Percentiles rank a stretch among this genome's conserved stretches.
Evolutionary conservation across 2,329 filamentous ascomycete species (phyloP).

Genomic region (Chaetothyriales sp.): DNA sequence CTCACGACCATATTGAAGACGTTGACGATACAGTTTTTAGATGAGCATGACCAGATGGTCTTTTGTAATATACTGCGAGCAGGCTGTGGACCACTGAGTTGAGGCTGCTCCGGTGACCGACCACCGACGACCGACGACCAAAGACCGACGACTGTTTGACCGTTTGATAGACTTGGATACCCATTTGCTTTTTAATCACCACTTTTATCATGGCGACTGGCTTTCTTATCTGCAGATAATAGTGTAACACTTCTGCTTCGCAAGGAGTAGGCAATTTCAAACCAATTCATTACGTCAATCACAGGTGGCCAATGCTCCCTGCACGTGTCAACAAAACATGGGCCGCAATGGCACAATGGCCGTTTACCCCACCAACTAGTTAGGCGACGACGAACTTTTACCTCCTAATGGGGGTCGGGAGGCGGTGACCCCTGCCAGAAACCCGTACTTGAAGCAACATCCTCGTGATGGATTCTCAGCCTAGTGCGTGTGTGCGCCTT

Average conservation of each 20-base stretch:
- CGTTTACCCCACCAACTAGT: background rate
- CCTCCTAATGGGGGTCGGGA: background rate
- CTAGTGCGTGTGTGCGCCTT: background rate
- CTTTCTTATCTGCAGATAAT: no score
- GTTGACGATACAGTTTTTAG: constrained; percentile 26
- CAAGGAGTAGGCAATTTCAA: no score
- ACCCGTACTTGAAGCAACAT: background rate
- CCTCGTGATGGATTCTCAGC: background rate
- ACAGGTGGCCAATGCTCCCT: background rate
- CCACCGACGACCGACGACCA: no score
- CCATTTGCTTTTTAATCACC: no score
- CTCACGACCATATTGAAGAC: constrained; percentile 26
- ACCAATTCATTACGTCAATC: no score
- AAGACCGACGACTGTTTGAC: no score
- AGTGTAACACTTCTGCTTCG: no score
- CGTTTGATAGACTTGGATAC: no score
- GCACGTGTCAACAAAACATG: background rate
- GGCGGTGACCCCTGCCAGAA: background rate
- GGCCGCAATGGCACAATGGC: background rate
- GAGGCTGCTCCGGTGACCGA: background rate
- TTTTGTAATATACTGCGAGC: background rate
- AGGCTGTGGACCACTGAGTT: background rate
- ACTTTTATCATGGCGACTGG: no score
- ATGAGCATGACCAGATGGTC: constrained; percentile 18
- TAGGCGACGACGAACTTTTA: background rate